These are phyloP conservation scores for Verticillium longisporum DNA, from an alignment of 2,329 filamentous ascomycete genomes.

Conservation along the genomic window DNA sequence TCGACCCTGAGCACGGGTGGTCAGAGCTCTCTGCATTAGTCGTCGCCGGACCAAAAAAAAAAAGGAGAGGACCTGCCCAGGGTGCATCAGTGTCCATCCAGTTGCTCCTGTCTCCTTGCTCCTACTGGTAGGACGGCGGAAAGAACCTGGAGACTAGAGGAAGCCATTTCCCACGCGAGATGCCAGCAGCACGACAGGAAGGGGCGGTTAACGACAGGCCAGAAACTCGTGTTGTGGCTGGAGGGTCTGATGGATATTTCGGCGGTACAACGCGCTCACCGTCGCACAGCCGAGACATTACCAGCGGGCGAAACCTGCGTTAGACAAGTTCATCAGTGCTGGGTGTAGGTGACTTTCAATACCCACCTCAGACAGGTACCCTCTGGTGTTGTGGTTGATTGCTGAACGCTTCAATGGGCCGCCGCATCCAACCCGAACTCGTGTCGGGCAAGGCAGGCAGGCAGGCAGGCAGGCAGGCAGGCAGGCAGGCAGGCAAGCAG, in stretches of 20 bases:
- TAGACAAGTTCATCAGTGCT: neutral
- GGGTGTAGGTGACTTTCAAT: no score
- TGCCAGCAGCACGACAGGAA: neutral
- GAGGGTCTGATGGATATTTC: neutral
- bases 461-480: no score
- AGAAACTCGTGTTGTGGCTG: neutral
- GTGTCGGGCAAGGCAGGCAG: neutral
- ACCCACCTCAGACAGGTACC: no score
- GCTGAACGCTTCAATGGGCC: neutral
- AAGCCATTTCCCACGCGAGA: neutral
- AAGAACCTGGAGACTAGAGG: neutral
- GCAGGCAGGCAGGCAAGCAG: no score
- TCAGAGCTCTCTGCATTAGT: constrained; percentile 4
- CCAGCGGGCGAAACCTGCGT: neutral
- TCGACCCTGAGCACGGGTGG: neutral
- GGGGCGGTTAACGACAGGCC: neutral
- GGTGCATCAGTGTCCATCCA: neutral
- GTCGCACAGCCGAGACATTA: neutral
- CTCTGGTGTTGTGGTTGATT: neutral
- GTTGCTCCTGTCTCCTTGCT: neutral
- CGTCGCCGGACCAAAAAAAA: neutral
- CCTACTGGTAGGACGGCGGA: neutral
- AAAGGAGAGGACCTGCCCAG: neutral
- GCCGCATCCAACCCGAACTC: neutral
- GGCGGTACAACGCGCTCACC: neutral